A percentile compares a stretch with the other conserved stretches of the same genome.
phyloP scores from a whole-genome alignment of 371 early-diverging fungal species.

The Mucor circinelloides region DNA sequence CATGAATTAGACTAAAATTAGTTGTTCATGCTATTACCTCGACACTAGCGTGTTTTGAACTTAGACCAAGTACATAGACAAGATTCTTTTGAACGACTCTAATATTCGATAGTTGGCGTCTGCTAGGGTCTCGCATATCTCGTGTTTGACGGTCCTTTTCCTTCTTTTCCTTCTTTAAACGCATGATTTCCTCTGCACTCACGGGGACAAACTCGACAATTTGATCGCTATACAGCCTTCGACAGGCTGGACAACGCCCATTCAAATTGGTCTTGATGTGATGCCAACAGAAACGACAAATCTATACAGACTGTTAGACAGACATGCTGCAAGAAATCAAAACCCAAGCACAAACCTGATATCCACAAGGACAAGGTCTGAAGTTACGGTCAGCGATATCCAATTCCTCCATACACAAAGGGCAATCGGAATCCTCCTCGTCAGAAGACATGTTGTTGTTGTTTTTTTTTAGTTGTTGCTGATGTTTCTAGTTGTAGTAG shows the following conservation, averaged over 20 bases:
- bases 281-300: slow-evolving; percentile 99
- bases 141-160: slow-evolving; percentile 88
- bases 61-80: slow-evolving; percentile 93
- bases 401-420: slow-evolving; percentile 97
- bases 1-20: slow-evolving; percentile 6
- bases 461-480: not conserved
- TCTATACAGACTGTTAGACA: slow-evolving; percentile 51
- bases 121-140: slow-evolving; percentile 85
- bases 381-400: slow-evolving; percentile 94
- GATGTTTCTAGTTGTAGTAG: not conserved
- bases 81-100: slow-evolving; percentile 95
- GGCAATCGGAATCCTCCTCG: slow-evolving; percentile 92
- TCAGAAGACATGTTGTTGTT: slow-evolving; percentile 49
- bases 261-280: slow-evolving; percentile 93
- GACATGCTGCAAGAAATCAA: not conserved
- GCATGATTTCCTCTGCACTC: slow-evolving; percentile 78
- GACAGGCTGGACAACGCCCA: slow-evolving; percentile 93
- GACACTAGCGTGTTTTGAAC: slow-evolving; percentile 79
- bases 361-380: slow-evolving; percentile 96
- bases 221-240: slow-evolving; percentile 83
- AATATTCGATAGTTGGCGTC: slow-evolving; percentile 87
- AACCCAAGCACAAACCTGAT: slow-evolving; percentile 70
- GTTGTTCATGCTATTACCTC: slow-evolving; percentile 62
- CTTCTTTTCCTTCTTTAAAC: slow-evolving; percentile 79
- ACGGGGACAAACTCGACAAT: slow-evolving; percentile 89